Evolutionary conservation across 768 basidiomycete species (phyloP).

Genomic region (Daedaleopsis sinensis): DNA sequence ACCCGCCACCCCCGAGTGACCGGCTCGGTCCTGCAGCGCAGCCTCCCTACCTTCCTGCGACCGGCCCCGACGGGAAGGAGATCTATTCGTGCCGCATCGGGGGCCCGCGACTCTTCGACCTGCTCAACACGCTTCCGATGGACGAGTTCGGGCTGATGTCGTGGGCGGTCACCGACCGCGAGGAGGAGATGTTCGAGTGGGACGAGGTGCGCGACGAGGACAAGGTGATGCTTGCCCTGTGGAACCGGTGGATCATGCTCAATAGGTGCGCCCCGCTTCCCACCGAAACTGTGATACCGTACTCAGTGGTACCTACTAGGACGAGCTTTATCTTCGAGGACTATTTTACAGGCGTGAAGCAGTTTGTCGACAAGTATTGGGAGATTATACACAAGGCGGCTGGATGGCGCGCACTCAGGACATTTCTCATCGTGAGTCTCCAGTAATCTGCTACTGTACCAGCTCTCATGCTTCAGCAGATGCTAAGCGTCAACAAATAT

Average conservation of each 20-base stretch:
- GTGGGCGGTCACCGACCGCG: constrained; percentile 71
- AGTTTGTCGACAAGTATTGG: constrained; percentile 66
- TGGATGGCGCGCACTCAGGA: constrained; percentile 64
- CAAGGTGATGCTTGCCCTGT: constrained; percentile 79
- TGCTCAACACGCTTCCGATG: constrained; percentile 60
- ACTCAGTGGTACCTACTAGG: constrained; percentile 39
- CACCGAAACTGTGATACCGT: not conserved
- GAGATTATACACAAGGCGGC: constrained; percentile 68
- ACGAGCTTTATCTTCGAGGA: constrained; percentile 52
- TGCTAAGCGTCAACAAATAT: constrained; percentile 57
- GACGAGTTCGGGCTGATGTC: constrained; percentile 65
- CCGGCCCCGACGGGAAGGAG: constrained; percentile 3
- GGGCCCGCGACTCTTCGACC: constrained; percentile 66
- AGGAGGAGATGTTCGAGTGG: constrained; percentile 75
- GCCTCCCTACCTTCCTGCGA: constrained; percentile 23
- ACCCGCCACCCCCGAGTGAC: constrained; percentile 24
- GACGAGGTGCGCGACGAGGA: constrained; percentile 75
- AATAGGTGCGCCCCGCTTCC: constrained; percentile 46
- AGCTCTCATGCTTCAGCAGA: constrained; percentile 38
- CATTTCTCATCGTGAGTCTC: constrained; percentile 58
- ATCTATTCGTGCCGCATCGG: constrained; percentile 65
- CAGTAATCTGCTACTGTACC: not conserved
- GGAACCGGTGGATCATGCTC: constrained; percentile 74
- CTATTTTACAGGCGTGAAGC: constrained; percentile 53
- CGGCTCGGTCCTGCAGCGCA: constrained; percentile 27